Base-by-base conservation (phyloP, 2,329 filamentous ascomycete species). In the Trichoderma sp. region DNA sequence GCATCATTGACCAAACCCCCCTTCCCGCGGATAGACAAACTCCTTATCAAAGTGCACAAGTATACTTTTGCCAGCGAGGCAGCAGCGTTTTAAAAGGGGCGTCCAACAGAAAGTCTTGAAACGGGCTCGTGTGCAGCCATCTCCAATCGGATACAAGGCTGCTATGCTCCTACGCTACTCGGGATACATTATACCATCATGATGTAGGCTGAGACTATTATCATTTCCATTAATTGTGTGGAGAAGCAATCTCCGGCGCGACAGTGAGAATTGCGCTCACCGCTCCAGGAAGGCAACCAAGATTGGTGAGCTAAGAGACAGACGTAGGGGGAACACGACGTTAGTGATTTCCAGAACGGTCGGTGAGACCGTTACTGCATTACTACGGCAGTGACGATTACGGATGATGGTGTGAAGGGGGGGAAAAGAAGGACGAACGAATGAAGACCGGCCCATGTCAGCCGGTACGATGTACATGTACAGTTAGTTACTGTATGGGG, bases 191-290 rank as follows among this genome's bases (percentile, higher is more conserved):
- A 53, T n/a, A n/a, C n/a, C n/a, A n/a, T 64, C 60, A 42, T 64
- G 60, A 42, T 54, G 34, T 54, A 64, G 50, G 60, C 35, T 54
- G 50, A 64, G 60, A 17, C 19, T 39, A 42, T 54, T 39, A 42
- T 54, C 48, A 42, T 54, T 54, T 42, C 48, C 50, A n/a, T 64
- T 32, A 22, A 42, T 54, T 54, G 34, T 54, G 60, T 64, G 60
- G 60, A 64, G 60, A 64, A 42, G 48, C 60, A 64, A 64, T 64
- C 48, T 54, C 60, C 60, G 60, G 48, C 50, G 25, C 48, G 29
- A 42, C 34, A 29, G 22, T 54, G 48, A 64, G 50, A 17, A 53
- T 42, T 34, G 34, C 35, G 60, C 60, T 64, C 60, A 64, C 60
- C 60, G 60, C 60, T 45, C 60, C 34, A 64, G 57, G 61, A 45